Base-by-base conservation (phyloP, 1,139 yeast species). In the Pichia sp. region DNA sequence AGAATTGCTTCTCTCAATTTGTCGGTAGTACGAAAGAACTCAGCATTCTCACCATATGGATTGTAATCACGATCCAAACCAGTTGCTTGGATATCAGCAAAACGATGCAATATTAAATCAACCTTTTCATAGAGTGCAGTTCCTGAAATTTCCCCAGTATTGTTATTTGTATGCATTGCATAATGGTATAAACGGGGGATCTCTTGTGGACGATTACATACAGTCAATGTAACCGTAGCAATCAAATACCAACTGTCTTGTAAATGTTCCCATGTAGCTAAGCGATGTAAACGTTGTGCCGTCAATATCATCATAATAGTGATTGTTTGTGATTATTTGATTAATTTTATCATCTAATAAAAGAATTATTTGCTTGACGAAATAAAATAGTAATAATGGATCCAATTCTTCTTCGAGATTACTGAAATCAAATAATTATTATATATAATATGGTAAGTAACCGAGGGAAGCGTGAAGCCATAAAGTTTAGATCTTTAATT, bases 141-240 rank as follows among this genome's bases (percentile, higher is more conserved):
- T n/a, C 51, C 41, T 4, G 57, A 53, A 4, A 24, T 16, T 6
- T 40, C 43, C 6, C 43, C 20, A n/a, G n/a, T 40, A 9, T 45
- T 36, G 28, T 51, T 47, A 34, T 52, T 40, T 23, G 43, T 10
- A 47, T 79, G 69, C 54, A 89, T 59, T 9, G 90, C 89, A 66
- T 82, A 83, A 53, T 85, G 86, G 60, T 82, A 83, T 9, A 89
- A 62, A 45, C 70, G 71, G 3, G 96, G 92, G 35, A 89, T 77
- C 53, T 86, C 96, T 42, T 81, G 78, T 0, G 96, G 95, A 50
- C 74, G 77, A 59, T 89, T 89, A 57, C 92, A 80, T 9, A 82
- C 92, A 3, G 92, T 79, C 48, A 89, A 73, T 24, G 95, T 78
- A 0, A 94, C 87, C 16, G 95, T 86, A 0, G 96, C 92, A 22